Conservation (phyloP, 495 filamentous ascomycete genomes). For the Xylaria castorea region DNA sequence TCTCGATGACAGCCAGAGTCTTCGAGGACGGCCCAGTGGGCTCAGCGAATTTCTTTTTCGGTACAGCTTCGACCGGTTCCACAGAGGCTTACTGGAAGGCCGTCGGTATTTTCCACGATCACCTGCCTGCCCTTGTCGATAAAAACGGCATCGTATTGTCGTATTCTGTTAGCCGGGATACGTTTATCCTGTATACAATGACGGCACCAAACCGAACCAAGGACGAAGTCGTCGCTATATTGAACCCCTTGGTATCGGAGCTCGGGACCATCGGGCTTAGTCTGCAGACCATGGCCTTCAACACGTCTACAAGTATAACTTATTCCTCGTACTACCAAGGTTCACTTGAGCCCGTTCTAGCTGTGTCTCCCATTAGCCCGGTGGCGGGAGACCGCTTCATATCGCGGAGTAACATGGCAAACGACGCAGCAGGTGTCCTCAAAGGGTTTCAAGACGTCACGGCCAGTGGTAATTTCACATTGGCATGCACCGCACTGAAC, state of each 20-base stretch:
- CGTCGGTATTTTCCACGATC: conserved; percentile 48
- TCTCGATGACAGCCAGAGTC: conserved; percentile 55
- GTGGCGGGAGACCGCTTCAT: conserved; percentile 2
- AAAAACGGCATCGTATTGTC: neutral
- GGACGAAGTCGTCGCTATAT: neutral
- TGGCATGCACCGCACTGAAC: neutral
- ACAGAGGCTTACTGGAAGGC: conserved; percentile 41
- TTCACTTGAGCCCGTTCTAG: neutral
- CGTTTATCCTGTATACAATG: neutral
- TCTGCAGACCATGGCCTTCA: neutral
- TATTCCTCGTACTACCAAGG: neutral
- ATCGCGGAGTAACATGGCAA: neutral
- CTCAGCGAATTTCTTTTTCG: neutral
- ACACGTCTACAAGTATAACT: neutral
- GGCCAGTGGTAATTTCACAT: neutral
- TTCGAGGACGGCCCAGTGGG: conserved; percentile 42
- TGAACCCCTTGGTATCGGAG: neutral
- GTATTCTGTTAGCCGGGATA: neutral
- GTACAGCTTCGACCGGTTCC: conserved; percentile 33
- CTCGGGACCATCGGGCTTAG: neutral
- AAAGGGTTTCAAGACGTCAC: neutral
- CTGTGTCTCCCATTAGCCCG: neutral
- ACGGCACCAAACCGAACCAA: neutral
- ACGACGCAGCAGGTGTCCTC: neutral
- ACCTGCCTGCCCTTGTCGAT: conserved; percentile 41